A percentile compares a stretch with the other conserved stretches of the same genome.
Conservation (phyloP, 257 asterid genomes). For the Leptodermis oblonga region DNA sequence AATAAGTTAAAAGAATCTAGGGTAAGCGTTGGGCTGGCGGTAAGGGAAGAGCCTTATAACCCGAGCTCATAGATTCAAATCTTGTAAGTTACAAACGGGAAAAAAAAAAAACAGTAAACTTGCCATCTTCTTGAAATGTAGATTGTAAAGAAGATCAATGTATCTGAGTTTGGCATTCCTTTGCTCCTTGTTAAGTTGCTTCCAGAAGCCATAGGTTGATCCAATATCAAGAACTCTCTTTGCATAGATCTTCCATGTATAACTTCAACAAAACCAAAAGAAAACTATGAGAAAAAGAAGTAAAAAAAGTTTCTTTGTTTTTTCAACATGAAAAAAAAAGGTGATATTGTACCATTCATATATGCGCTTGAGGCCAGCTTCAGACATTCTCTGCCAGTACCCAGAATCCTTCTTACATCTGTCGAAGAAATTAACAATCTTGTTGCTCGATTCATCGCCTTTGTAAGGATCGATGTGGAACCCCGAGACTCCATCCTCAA, state of each 20-base stretch:
- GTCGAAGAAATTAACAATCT: slow-evolving; percentile 69
- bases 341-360: slow-evolving; percentile 56
- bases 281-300: neutral
- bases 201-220: slow-evolving; percentile 69
- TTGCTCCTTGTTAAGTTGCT: slow-evolving; percentile 46
- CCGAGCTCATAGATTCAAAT: too few species aligned
- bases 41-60: too few species aligned
- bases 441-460: slow-evolving; percentile 58
- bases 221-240: slow-evolving; percentile 78
- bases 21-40: too few species aligned
- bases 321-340: too few species aligned
- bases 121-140: slow-evolving; percentile 68
- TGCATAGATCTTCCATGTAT: slow-evolving; percentile 87
- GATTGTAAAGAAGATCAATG: slow-evolving; percentile 63
- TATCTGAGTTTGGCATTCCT: slow-evolving; percentile 68
- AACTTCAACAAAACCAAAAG: slow-evolving; percentile 38
- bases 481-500: slow-evolving; percentile 73
- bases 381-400: slow-evolving; percentile 60
- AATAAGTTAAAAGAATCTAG: neutral
- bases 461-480: slow-evolving; percentile 75
- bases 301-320: too few species aligned
- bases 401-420: slow-evolving; percentile 50
- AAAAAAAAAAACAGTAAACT: too few species aligned
- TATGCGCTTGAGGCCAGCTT: slow-evolving; percentile 62
- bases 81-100: too few species aligned